These are phyloP conservation scores for Coprinopsis sp. DNA, from an alignment of 768 basidiomycete genomes.

Conservation along the genomic window DNA sequence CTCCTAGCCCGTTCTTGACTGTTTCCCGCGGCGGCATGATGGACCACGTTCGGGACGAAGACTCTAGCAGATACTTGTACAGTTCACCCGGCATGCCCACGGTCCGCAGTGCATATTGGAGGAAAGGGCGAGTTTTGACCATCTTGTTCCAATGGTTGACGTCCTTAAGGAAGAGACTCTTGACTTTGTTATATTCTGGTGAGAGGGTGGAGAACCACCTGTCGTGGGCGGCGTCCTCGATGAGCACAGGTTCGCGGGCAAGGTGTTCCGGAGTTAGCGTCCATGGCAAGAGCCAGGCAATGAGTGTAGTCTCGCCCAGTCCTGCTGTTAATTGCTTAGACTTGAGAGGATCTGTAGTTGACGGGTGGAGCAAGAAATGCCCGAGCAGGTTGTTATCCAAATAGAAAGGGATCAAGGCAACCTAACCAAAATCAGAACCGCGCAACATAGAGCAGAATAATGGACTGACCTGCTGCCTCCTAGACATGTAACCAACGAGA, in stretches of 20 bases:
- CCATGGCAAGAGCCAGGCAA: constrained; percentile 49
- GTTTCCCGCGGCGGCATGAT: constrained; percentile 48
- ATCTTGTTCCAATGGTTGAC: neutral
- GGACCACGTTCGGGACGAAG: constrained; percentile 24
- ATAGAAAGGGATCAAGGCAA: constrained; percentile 42
- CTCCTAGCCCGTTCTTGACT: constrained; percentile 26
- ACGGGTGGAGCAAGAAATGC: constrained; percentile 54
- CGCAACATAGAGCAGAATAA: neutral
- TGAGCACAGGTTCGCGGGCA: constrained; percentile 18
- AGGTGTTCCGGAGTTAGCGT: constrained; percentile 31
- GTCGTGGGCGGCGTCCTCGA: neutral
- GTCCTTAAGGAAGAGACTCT: neutral
- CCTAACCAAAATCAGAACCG: constrained; percentile 28
- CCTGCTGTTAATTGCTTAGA: neutral
- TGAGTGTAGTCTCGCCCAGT: constrained; percentile 16
- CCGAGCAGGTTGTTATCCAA: constrained; percentile 47
- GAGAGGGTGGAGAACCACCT: neutral
- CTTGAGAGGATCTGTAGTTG: neutral
- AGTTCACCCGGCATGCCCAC: constrained; percentile 46
- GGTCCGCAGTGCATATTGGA: constrained; percentile 38
- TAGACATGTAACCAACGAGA: constrained; percentile 35
- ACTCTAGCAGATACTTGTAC: constrained; percentile 42
- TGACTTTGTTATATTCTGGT: neutral
- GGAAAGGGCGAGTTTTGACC: constrained; percentile 14
- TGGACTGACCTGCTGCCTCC: constrained; percentile 39